Evolutionary conservation across 2,329 filamentous ascomycete species (phyloP), one percentile per base, ranked within the genome.

Genomic region (Gliomastix tumulicola): DNA sequence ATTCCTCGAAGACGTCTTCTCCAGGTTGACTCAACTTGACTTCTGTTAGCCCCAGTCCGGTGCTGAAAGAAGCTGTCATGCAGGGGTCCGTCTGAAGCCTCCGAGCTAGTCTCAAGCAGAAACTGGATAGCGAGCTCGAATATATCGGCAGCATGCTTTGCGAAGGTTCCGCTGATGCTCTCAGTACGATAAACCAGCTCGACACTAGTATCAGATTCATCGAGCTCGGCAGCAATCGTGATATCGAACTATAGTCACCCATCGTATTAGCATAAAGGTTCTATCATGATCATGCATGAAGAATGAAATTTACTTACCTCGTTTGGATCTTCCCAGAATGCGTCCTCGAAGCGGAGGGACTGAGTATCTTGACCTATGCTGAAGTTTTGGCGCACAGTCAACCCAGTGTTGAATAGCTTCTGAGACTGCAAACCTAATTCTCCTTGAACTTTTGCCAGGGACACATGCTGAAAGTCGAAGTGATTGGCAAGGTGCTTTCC

Each of bases 401-500:
- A 15, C 15, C 23, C 47, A 10, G 47, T 39, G 32, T 39, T 39
- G 32, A 39, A 39, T 6, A 39, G 32, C 13, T 30, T 31, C 11
- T 30, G 5, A 19, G 23, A 31, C 8, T 31, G 6, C 16, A 17
- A 17, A 3, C 23, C 20, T 10, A 28, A 19, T 17, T 31, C 32
- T n/a, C 32, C 28, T 20, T 39, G 37, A 19, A 39, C 23, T 6
- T 35, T 30, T 10, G 37, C 37, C 23, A 39, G 21, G 6, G 37
- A 39, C 7, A 39, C 32, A 11, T 39, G 37, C 23, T 39, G 32
- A 32, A 33, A 18, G 13, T 33, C 11, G 15, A 33, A 30, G 31
- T 22, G 32, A 18, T 34, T 23, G 6, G 27, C 23, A 12, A 34
- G 33, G 20, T 39, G 25, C 21, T 30, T 62, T 0, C 69, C 53